phyloP scores from a whole-genome alignment of 345 rosid species.

The Ceriops zippeliana region DNA sequence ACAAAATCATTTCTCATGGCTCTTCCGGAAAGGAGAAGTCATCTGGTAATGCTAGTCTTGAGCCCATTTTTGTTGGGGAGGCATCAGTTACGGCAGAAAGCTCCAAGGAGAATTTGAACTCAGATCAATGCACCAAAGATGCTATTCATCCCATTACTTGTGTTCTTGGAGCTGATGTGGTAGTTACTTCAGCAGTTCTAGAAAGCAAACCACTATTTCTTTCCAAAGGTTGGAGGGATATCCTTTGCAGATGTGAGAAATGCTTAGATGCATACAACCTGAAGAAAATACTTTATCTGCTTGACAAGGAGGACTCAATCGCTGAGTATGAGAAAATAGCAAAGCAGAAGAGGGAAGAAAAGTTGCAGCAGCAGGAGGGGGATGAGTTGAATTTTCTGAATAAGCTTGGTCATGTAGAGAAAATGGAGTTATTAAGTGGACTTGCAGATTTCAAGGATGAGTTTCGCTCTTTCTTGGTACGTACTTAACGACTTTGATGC shows the following conservation, averaged over 20 bases:
- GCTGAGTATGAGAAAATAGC: slow-evolving; percentile 85
- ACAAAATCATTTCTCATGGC: slow-evolving; percentile 19
- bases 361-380: slow-evolving; percentile 79
- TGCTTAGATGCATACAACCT: slow-evolving; percentile 60
- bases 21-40: slow-evolving; percentile 14
- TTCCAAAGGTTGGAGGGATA: slow-evolving; percentile 81
- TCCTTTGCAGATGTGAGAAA: slow-evolving; percentile 68
- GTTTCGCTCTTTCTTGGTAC: slow-evolving; percentile 69
- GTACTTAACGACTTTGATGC: not conserved
- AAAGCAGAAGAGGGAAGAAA: slow-evolving; percentile 85
- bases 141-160: slow-evolving; percentile 30
- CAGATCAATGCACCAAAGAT: slow-evolving; percentile 23
- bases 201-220: slow-evolving; percentile 69
- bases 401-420: slow-evolving; percentile 81
- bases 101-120: slow-evolving; percentile 34
- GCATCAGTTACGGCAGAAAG: slow-evolving; percentile 39
- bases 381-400: slow-evolving; percentile 59
- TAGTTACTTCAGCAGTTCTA: slow-evolving; percentile 19
- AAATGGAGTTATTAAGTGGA: slow-evolving; percentile 86
- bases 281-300: slow-evolving; percentile 57
- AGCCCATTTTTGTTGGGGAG: slow-evolving; percentile 23
- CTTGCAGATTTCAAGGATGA: slow-evolving; percentile 79
- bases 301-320: slow-evolving; percentile 83
- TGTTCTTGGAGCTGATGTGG: slow-evolving; percentile 36
- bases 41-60: slow-evolving; percentile 16